phyloP scores from a whole-genome alignment of 1,284 basidiomycete species.

The Mycosarcoma maydis region DNA sequence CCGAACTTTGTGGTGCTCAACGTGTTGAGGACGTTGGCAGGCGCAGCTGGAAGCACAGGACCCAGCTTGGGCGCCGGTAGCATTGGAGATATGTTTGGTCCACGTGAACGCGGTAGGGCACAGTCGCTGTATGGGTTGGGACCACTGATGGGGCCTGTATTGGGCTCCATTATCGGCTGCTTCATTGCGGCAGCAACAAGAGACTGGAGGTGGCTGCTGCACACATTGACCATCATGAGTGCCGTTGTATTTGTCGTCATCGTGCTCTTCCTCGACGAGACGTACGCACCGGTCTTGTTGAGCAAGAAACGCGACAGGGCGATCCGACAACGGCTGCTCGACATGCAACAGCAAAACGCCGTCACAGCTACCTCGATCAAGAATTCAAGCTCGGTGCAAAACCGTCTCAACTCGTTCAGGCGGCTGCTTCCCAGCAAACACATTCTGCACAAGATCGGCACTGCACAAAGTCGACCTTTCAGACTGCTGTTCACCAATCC shows the following conservation, averaged over 20 bases:
- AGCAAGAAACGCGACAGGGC: conserved; percentile 41
- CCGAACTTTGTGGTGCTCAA: conserved; percentile 63
- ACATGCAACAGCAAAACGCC: conserved; percentile 22
- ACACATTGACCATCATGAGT: conserved; percentile 49
- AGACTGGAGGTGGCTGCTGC: conserved; percentile 56
- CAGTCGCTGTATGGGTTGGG: conserved; percentile 55
- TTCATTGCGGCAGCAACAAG: conserved; percentile 41
- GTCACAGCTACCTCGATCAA: background rate
- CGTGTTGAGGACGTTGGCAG: conserved; percentile 55
- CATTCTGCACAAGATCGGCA: conserved; percentile 26
- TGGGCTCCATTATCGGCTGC: conserved; percentile 54
- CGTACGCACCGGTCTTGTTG: conserved; percentile 55
- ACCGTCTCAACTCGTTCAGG: background rate
- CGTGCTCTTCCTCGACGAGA: conserved; percentile 46
- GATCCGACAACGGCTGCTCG: conserved; percentile 9
- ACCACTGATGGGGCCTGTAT: conserved; percentile 57
- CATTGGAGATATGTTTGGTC: conserved; percentile 61
- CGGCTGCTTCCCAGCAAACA: conserved; percentile 18
- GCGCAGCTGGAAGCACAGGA: conserved; percentile 52
- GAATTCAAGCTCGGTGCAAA: background rate
- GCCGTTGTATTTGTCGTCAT: conserved; percentile 22
- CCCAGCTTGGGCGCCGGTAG: conserved; percentile 57
- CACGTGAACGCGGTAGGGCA: conserved; percentile 48
- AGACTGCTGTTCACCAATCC: conserved; percentile 57
- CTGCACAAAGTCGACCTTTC: conserved; percentile 68